Percentiles rank a stretch among this genome's conserved stretches.
Evolutionary conservation across 768 basidiomycete species (phyloP).

Genomic region (Leucocoprinus birnbaumii): DNA sequence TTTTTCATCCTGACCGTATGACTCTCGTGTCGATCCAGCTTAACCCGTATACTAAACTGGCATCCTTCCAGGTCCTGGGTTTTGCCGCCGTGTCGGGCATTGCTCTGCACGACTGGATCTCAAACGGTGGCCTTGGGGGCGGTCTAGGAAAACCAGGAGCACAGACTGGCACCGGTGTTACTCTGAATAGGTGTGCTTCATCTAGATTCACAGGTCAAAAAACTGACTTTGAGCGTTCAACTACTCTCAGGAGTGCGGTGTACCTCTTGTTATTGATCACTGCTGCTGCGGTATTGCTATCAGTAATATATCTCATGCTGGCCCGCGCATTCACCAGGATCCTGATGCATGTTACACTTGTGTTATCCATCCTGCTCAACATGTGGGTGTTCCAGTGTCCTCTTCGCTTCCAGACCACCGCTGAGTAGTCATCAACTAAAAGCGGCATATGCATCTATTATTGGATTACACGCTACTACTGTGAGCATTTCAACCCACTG

Average conservation of each 20-base stretch:
- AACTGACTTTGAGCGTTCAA: not conserved
- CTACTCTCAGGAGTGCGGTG: constrained; percentile 56
- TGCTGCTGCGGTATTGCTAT: constrained; percentile 64
- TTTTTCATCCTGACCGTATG: constrained; percentile 70
- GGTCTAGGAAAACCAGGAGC: constrained; percentile 62
- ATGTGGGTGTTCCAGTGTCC: constrained; percentile 41
- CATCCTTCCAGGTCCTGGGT: constrained; percentile 49
- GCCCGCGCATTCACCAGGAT: constrained; percentile 67
- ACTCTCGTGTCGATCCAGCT: not conserved
- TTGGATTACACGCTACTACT: constrained; percentile 69
- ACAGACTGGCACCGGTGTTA: constrained; percentile 53
- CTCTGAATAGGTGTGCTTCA: constrained; percentile 58
- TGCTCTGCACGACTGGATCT: constrained; percentile 59
- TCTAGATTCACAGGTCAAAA: no score
- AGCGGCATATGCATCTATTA: constrained; percentile 77
- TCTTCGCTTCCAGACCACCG: not conserved
- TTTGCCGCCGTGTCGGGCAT: constrained; percentile 69
- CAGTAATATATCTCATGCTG: constrained; percentile 64
- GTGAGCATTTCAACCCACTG: constrained; percentile 38
- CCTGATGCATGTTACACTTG: constrained; percentile 76
- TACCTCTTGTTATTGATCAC: constrained; percentile 76
- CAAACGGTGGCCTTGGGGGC: constrained; percentile 66
- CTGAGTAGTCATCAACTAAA: not conserved
- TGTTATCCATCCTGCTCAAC: constrained; percentile 60
- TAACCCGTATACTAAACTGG: not conserved